Conservation (phyloP, 495 filamentous ascomycete genomes). For the Trichocladium antarcticum region DNA sequence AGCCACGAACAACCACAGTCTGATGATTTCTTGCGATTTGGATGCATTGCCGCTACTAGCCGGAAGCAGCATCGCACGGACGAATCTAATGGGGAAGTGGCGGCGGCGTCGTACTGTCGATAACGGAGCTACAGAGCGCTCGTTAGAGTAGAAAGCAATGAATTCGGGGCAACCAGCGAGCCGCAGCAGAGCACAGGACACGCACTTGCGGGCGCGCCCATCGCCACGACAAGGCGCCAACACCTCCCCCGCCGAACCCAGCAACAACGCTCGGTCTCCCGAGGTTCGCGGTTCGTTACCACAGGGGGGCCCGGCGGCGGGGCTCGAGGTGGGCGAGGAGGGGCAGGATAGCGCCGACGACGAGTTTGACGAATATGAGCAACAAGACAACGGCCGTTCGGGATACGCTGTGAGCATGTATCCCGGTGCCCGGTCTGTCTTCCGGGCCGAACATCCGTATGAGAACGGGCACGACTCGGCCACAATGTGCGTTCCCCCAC, state of each 20-base stretch:
- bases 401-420: conserved; percentile 26
- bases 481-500: conserved; percentile 33
- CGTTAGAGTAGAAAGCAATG: conserved; percentile 7
- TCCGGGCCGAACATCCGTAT: conserved; percentile 22
- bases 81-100: conserved; percentile 18
- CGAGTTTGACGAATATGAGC: conserved; percentile 7
- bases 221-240: background rate
- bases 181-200: background rate
- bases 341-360: conserved; percentile 1
- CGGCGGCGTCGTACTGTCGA: conserved; percentile 7
- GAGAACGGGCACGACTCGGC: conserved; percentile 25
- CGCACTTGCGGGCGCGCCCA: background rate
- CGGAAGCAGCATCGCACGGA: background rate
- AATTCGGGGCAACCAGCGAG: background rate
- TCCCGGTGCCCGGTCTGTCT: conserved; percentile 21
- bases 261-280: background rate
- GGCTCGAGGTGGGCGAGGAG: conserved; percentile 7
- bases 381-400: conserved; percentile 7
- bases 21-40: too few species aligned
- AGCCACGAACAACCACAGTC: too few species aligned
- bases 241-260: background rate
- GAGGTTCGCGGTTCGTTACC: background rate
- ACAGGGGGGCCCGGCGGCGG: background rate
- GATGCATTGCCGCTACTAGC: background rate
- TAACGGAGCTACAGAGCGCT: conserved; percentile 7